A percentile compares a stretch with the other conserved stretches of the same genome.
Conservation (phyloP, 129 eudicot genomes). For the Apium graveolens region DNA sequence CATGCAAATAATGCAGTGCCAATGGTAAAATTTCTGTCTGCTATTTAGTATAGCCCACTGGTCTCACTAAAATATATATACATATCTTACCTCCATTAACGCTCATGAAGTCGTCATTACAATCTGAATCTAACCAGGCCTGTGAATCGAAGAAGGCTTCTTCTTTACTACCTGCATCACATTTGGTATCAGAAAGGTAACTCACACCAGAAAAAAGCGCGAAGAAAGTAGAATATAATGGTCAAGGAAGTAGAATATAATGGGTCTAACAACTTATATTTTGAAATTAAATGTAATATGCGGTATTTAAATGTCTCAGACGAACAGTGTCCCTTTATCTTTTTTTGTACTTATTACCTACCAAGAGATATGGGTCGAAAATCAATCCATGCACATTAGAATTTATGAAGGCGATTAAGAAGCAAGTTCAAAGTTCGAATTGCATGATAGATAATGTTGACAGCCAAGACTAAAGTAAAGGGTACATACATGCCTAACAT, state of each 20-base stretch:
- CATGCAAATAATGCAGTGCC: background rate
- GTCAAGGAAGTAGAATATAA: background rate
- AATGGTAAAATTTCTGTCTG: background rate
- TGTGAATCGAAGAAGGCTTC: constrained; percentile 35
- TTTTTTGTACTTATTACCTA: background rate
- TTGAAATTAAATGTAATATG: background rate
- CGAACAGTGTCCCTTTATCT: background rate
- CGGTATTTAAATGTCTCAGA: background rate
- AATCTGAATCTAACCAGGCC: constrained; percentile 38
- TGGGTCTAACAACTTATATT: background rate
- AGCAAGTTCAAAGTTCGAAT: background rate
- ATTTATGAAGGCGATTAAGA: background rate
- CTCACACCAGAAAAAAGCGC: background rate
- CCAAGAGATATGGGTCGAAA: background rate
- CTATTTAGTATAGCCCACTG: background rate
- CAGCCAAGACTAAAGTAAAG: background rate
- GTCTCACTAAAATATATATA: background rate
- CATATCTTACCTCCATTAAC: constrained; percentile 35
- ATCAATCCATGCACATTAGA: background rate
- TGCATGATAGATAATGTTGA: background rate
- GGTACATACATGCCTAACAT: background rate
- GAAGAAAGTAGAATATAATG: background rate
- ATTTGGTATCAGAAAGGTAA: background rate
- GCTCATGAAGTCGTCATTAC: constrained; percentile 36
- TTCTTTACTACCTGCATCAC: constrained; percentile 30